Percentiles rank a stretch among this genome's conserved stretches.
Evolutionary conservation across 345 rosid genomes (phyloP).

Genomic region (Eucalyptus caleyi): DNA sequence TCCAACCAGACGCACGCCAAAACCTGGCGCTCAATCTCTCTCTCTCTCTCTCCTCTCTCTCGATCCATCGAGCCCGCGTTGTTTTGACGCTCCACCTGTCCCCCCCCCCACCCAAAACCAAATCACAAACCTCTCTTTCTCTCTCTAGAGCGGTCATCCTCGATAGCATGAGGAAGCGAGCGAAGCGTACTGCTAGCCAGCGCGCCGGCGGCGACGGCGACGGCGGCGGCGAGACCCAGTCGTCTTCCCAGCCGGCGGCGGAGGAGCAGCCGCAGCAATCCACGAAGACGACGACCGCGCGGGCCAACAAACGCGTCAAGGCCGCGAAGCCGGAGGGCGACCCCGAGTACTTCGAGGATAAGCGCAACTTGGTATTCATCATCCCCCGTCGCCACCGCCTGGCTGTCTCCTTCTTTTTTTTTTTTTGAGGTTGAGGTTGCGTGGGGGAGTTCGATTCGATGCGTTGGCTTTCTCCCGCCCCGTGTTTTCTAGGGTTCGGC

Average conservation of each 20-base stretch:
- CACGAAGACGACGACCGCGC: constrained; percentile 9
- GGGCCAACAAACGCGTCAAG: constrained; percentile 37
- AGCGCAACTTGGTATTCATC: constrained; percentile 61
- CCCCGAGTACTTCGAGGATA: constrained; percentile 75
- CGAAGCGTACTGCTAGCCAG: constrained; percentile 3
- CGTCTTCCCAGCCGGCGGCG: background rate
- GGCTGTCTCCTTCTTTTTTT: background rate
- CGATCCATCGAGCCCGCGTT: background rate
- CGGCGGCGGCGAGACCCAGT: background rate
- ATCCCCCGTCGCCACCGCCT: too few relatives aligned
- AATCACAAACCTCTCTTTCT: background rate
- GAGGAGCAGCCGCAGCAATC: background rate
- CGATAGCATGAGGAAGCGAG: background rate
- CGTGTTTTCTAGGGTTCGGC: background rate
- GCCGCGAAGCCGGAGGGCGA: constrained; percentile 38
- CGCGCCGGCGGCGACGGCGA: background rate
- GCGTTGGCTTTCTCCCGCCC: background rate
- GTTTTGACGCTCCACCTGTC: background rate
- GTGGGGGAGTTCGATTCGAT: background rate
- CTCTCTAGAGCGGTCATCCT: background rate
- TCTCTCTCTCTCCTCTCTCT: too few relatives aligned
- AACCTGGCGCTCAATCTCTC: too few relatives aligned
- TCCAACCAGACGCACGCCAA: too few relatives aligned
- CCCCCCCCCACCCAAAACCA: background rate
- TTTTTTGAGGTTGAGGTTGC: background rate